Percentiles rank a stretch among this genome's conserved stretches.
phyloP scores from a whole-genome alignment of 345 rosid species.

The Triadica sebifera region DNA sequence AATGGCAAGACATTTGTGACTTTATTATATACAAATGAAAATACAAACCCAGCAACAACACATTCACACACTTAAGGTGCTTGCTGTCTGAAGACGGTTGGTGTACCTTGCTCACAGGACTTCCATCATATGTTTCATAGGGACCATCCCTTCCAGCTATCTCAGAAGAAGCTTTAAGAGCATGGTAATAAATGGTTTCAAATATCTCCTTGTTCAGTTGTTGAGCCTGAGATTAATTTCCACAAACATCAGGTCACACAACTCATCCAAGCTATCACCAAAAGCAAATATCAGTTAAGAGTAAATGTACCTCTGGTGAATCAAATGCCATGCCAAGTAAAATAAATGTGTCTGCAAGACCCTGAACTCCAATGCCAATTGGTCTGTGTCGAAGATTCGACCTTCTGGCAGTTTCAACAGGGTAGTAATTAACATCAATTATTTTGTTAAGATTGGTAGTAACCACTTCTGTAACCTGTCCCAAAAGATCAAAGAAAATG shows the following conservation, averaged over 20 bases:
- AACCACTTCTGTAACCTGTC: constrained; percentile 62
- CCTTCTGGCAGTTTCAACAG: constrained; percentile 80
- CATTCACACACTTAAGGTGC: not conserved
- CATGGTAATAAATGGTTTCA: constrained; percentile 87
- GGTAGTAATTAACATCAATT: constrained; percentile 88
- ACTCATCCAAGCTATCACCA: not conserved
- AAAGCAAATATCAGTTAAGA: not conserved
- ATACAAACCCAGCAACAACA: not conserved
- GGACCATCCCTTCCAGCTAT: constrained; percentile 68
- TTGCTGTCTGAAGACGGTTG: not conserved
- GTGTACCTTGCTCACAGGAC: constrained; percentile 93
- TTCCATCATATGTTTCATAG: constrained; percentile 72
- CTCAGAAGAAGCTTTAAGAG: constrained; percentile 70
- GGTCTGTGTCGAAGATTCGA: constrained; percentile 88
- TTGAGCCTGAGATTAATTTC: constrained; percentile 57
- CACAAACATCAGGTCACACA: constrained; percentile 22
- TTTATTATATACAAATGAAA: not conserved
- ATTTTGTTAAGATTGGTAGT: constrained; percentile 77
- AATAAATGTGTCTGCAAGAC: constrained; percentile 91
- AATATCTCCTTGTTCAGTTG: constrained; percentile 84
- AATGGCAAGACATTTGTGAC: not conserved
- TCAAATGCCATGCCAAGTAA: constrained; percentile 92
- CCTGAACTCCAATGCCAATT: constrained; percentile 92
- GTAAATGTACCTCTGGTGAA: constrained; percentile 65
- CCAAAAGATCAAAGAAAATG: not conserved